Percentiles rank a stretch among this genome's conserved stretches.
These are phyloP conservation scores for Fusarium xyrophilum DNA, from an alignment of 2,329 filamentous ascomycete genomes.

Conservation along the genomic window DNA sequence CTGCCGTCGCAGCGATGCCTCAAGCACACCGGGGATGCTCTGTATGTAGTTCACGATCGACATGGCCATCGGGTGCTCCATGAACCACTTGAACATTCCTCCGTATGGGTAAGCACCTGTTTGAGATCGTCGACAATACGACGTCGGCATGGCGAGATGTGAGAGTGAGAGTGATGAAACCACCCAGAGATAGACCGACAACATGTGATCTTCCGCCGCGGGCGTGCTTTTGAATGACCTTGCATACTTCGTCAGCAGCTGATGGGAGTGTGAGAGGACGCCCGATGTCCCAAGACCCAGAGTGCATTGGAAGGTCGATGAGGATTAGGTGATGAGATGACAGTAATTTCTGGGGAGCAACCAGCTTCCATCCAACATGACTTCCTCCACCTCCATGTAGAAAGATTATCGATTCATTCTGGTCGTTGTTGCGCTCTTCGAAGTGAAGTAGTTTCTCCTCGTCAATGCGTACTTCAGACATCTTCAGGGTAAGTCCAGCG, in stretches of 20 bases:
- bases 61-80: constrained; percentile 4
- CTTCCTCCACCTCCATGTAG: constrained; percentile 8
- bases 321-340: constrained; percentile 13
- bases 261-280: background rate
- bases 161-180: constrained; percentile 9
- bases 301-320: constrained; percentile 22
- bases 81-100: constrained; percentile 19
- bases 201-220: constrained; percentile 48
- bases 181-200: constrained; percentile 49
- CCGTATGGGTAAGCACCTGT: constrained; percentile 11
- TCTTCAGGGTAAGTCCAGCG: background rate
- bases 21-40: background rate
- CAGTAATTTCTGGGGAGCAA: background rate
- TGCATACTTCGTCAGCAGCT: constrained; percentile 35
- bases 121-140: constrained; percentile 12
- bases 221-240: constrained; percentile 45
- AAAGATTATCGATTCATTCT: constrained; percentile 8
- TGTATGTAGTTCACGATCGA: background rate
- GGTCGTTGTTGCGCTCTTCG: background rate
- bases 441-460: background rate
- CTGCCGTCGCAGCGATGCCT: background rate
- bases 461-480: background rate
- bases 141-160: background rate
- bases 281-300: constrained; percentile 3
- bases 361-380: constrained; percentile 15